Base-by-base conservation (phyloP, 1,139 yeast species). In the Magnusiomyces suaveolens region DNA sequence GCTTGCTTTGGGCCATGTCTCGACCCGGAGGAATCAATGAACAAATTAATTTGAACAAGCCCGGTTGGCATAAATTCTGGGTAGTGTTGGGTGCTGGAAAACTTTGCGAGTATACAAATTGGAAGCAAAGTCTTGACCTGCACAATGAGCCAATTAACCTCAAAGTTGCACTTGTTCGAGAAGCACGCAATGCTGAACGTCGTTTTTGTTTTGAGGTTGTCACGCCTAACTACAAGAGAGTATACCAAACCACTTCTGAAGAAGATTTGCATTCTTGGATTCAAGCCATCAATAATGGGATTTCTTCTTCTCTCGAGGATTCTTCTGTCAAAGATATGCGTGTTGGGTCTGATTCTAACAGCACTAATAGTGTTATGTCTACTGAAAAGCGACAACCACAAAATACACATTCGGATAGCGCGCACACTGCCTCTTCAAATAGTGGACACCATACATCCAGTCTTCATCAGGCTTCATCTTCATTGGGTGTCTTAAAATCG, bases 11-110 rank as follows among this genome's bases (percentile, higher is more conserved):
- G 74, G 80, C 87, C 0, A 65, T 74, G 67, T 70, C 71, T 26
- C 64, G 74, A 18, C 75, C 77, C 1, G 72, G 68, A 1, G 71
- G 68, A 10, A 51, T 67, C 29, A 59, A 62, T 43, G 77, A 72
- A 46, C 72, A 69, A 1, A 73, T 82, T 43, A 89, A 89, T 1
- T 81, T 83, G 57, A 86, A 87, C 12, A 85, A 84, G 61, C 81
- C 79, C 36, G 87, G 87, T 1, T 88, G 96, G 96, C 95, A 88
- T 68, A 87, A 87, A 64, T 90, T 85, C 68, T 87, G 95, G 94
- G 87, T 88, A 1, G 88, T 83, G 0, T 72, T 87, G 52, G 78
- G 78, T 21, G 79, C 80, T 21, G 92, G 94, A 0, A 78, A 76
- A 58, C 71, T 87, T 43, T 75, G 77, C 52, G 95, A 87, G 65